phyloP scores from a whole-genome alignment of 345 rosid species.

The Punica granatum region DNA sequence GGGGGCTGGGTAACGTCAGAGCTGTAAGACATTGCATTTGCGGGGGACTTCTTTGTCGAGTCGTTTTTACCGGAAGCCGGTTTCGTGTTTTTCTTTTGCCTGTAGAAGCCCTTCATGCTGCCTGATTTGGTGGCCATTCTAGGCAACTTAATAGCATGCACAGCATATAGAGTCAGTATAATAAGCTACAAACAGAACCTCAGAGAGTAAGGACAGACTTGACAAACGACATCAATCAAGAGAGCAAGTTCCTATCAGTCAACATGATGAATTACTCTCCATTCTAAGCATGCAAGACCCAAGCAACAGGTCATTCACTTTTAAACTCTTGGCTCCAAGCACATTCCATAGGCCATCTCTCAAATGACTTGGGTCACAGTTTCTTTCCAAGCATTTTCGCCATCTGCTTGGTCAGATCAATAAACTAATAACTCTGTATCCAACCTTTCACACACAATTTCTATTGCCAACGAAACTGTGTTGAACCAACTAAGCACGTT shows the following conservation, averaged over 20 bases:
- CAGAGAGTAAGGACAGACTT: neutral
- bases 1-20: slow-evolving; percentile 35
- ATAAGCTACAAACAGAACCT: neutral
- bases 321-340: neutral
- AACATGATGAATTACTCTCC: neutral
- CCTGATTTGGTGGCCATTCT: slow-evolving; percentile 42
- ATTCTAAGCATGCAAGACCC: neutral
- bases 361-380: neutral
- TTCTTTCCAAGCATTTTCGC: neutral
- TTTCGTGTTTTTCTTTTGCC: slow-evolving; percentile 42
- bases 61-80: slow-evolving; percentile 31
- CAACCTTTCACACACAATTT: too few relatives aligned
- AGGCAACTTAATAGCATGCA: slow-evolving; percentile 3
- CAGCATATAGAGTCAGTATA: neutral
- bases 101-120: slow-evolving; percentile 54
- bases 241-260: neutral
- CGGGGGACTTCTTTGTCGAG: slow-evolving; percentile 25
- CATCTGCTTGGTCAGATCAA: neutral
- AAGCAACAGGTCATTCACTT: neutral
- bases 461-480: too few relatives aligned
- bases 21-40: slow-evolving; percentile 30
- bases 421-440: slow-evolving; percentile 1
- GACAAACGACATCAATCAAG: neutral
- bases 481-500: neutral
- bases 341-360: neutral